A percentile compares a stretch with the other conserved stretches of the same genome.
phyloP scores from a whole-genome alignment of 2,329 filamentous ascomycete species.

The Diaporthe citriasiana region DNA sequence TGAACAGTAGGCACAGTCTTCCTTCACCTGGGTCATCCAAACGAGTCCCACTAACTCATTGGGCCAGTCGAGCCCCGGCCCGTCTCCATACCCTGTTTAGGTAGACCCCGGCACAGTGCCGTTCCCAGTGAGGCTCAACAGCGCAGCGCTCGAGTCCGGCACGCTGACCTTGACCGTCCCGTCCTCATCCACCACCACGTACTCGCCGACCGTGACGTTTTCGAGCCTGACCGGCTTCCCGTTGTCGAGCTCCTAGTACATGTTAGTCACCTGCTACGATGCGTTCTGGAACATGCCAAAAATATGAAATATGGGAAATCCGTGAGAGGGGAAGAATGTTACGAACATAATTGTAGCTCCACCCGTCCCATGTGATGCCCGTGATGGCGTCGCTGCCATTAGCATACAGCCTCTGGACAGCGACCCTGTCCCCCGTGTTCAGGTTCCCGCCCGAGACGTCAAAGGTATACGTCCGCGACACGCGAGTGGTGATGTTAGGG shows the following conservation, averaged over 20 bases:
- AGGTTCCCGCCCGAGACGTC: slow-evolving; percentile 50
- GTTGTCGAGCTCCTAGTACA: slow-evolving; percentile 66
- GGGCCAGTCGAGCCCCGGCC: background rate
- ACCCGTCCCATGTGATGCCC: slow-evolving; percentile 73
- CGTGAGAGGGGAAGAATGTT: too few species aligned
- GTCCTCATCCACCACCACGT: slow-evolving; percentile 48
- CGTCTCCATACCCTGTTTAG: background rate
- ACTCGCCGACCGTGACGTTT: slow-evolving; percentile 67
- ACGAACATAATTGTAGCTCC: slow-evolving; percentile 73
- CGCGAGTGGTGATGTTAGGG: slow-evolving; percentile 49
- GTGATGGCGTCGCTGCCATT: slow-evolving; percentile 75
- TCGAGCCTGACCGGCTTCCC: slow-evolving; percentile 66
- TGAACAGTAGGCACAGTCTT: background rate
- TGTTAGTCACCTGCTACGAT: too few species aligned
- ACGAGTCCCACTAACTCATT: too few species aligned
- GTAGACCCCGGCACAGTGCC: background rate
- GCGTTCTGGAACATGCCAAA: too few species aligned
- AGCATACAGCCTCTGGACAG: slow-evolving; percentile 63
- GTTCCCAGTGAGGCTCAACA: slow-evolving; percentile 51
- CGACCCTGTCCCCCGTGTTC: slow-evolving; percentile 52
- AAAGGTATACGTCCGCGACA: slow-evolving; percentile 58
- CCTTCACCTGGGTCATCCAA: background rate
- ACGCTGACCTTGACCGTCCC: slow-evolving; percentile 51
- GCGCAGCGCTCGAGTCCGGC: slow-evolving; percentile 58
- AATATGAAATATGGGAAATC: too few species aligned